Base-by-base conservation (phyloP, 75 land plant genomes). In the Ceratopteris richardii region DNA sequence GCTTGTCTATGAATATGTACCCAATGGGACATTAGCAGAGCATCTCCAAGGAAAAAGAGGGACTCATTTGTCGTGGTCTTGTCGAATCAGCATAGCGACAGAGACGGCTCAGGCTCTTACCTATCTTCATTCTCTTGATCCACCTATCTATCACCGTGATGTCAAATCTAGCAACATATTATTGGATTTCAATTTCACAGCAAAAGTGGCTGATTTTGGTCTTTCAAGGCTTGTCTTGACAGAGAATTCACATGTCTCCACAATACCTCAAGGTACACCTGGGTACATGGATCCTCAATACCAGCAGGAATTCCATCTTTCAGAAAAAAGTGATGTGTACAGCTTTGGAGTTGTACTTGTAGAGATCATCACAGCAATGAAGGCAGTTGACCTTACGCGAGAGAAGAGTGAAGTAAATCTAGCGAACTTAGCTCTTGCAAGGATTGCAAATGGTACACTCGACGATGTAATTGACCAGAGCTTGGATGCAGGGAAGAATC, bases 281-380 rank as follows among this genome's bases (percentile, higher is more conserved):
- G 88, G 85, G 1, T 85, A 85, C 51, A 60, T 87, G 14, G 92
- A 87, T 39, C 92, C 92, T 2, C 85, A 84, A 40, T 88, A 88
- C 65, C 74, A 76, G 66, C 71, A 79, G 33, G 75, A 76, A 73
- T 88, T 68, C 69, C 85, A 85, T 56, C 71, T 85, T 3, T 78
- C 88, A 0, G 78, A 67, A 23, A 81, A 76, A 65, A 85, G 88
- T 46, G 93, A 88, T 44, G 93, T 88, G 17, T 88, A 76, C 73
- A 88, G 93, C 66, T 84, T 84, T 57, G 89, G 85, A 0, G 88
- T 85, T 2, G 83, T 88, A 6, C 43, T 88, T 64, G 51, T 77
- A 24, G 88, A 85, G 77, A 78, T 85, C 31, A 65, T 85, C 50
- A 71, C 94, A 0, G 73, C 76, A 0, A 56, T 54, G 64, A 63